Evolutionary conservation across 129 eudicot species (phyloP), one percentile per base, ranked within the genome.

Genomic region (Helianthus annuus): DNA sequence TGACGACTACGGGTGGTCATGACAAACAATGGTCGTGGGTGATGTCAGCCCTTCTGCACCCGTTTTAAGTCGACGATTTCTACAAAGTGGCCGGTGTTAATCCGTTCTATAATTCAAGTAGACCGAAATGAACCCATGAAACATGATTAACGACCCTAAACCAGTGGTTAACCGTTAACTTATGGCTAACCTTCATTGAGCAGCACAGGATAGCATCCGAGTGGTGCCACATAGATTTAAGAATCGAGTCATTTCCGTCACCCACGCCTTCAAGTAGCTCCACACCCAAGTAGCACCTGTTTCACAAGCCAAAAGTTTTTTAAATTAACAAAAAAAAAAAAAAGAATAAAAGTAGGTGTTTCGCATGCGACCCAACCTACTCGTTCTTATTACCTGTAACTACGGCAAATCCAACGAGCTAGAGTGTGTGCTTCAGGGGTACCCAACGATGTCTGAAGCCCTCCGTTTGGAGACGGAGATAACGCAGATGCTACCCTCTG

Each of bases 401-500:
- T 87, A 71, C 83, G 94, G 65, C 79, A 79, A 70, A 90, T 90
- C 96, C 96, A 90, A 51, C 87, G 87, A 51, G 91, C 76, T 1
- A 90, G 90, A 0, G 94, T 90, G 12, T 85, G 83, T 3, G 96
- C 96, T 72, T 90, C 94, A 10, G 96, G 96, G 46, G 87, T 77
- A 13, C 66, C 66, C 66, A 60, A 60, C 10, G 66, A 40, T 12
- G 83, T 70, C 52, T 74, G 81, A 62, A 80, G 61, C 72, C 83
- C 73, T 40, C 85, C 85, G 39, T 84, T 69, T 27, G 69, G 83
- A 32, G 93, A 90, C 36, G 96, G 96, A 39, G 97, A 90, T 3
- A 90, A 86, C 8, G 94, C 97, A 68, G 84, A 73, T 3, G 97
- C 91, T 13, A 90, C 97, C 76, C 97, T 81, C 61, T 90, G 97